Evolutionary conservation across 164 flowering plant genomes (phyloP).

Genomic region (Dillenia turbinata): DNA sequence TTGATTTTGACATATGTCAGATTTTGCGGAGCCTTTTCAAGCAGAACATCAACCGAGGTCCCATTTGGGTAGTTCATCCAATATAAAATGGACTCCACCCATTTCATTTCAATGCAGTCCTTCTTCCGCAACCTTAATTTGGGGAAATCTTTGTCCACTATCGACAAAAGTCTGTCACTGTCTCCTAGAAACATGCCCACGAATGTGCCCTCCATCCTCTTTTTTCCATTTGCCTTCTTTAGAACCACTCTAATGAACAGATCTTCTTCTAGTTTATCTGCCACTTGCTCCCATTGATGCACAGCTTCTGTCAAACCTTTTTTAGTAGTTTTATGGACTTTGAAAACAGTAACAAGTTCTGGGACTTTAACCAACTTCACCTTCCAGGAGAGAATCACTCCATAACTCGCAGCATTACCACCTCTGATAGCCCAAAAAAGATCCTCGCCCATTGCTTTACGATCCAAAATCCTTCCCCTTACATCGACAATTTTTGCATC

Average conservation of each 20-base stretch:
- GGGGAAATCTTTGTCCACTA: constrained; percentile 4
- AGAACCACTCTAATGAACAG: constrained; percentile 3
- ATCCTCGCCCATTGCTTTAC: constrained; percentile 21
- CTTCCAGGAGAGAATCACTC: constrained; percentile 12
- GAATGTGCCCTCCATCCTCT: constrained; percentile 1
- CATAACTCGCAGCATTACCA: constrained; percentile 19
- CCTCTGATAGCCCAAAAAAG: constrained; percentile 26
- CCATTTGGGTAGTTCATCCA: neutral
- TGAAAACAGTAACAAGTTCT: constrained; percentile 16
- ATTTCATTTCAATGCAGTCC: constrained; percentile 8
- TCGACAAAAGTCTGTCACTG: neutral
- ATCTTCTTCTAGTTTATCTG: neutral
- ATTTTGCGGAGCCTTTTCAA: neutral
- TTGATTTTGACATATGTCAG: constrained; percentile 3
- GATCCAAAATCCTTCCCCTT: constrained; percentile 13
- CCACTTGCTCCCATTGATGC: constrained; percentile 6
- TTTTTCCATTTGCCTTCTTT: neutral
- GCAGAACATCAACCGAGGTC: neutral
- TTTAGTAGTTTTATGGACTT: neutral
- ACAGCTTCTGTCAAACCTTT: constrained; percentile 1
- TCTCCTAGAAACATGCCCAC: constrained; percentile 6
- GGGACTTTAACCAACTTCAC: constrained; percentile 13
- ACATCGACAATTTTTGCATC: constrained; percentile 13
- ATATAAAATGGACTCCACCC: constrained; percentile 6
- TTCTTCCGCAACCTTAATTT: neutral